Conservation (phyloP, 2,329 filamentous ascomycete species). For the Colletotrichum noveboracense region DNA sequence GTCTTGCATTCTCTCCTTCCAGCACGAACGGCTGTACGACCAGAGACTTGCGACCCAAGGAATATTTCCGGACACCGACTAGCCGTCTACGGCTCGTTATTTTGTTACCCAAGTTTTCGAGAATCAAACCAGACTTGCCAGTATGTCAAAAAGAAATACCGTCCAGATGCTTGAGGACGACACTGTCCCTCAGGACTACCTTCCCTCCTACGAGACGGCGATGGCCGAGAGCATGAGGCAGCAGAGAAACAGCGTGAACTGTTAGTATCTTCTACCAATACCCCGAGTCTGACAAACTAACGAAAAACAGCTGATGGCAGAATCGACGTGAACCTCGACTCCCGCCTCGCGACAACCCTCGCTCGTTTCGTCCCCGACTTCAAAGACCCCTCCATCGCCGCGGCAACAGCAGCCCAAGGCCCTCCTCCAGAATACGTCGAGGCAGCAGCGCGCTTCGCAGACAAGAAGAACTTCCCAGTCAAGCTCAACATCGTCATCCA, state of each 20-base stretch:
- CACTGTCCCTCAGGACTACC: neutral
- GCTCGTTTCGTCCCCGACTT: slow-evolving; percentile 15
- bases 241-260: neutral
- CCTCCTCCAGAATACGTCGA: slow-evolving; percentile 10
- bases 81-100: neutral
- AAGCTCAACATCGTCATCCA: slow-evolving; percentile 59
- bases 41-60: neutral
- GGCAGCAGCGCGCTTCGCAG: neutral
- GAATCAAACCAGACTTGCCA: neutral
- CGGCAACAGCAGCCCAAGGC: neutral
- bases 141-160: neutral
- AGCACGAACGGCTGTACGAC: accelerated
- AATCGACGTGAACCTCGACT: slow-evolving; percentile 20
- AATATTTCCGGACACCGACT: neutral
- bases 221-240: neutral
- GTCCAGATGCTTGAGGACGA: neutral
- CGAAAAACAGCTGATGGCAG: slow-evolving; percentile 7
- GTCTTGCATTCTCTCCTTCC: neutral
- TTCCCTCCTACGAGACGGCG: slow-evolving; percentile 8
- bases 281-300: neutral
- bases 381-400: neutral
- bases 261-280: neutral
- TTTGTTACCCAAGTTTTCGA: neutral
- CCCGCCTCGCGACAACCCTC: slow-evolving; percentile 8
- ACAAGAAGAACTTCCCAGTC: neutral